phyloP scores from a whole-genome alignment of 768 basidiomycete species.

The Tremella yokohamensis region DNA sequence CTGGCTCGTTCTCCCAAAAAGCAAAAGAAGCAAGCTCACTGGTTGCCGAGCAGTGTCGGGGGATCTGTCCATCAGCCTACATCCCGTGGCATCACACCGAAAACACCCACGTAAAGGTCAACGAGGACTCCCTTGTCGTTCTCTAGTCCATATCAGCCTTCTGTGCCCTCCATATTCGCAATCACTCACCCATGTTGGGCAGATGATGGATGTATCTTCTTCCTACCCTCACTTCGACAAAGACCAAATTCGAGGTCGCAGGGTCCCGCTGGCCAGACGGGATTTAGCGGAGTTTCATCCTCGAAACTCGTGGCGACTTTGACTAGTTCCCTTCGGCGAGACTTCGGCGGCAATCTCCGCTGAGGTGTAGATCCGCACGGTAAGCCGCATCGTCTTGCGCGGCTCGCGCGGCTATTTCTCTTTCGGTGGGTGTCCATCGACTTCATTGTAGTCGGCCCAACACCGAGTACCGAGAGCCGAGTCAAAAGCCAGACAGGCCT shows the following conservation, averaged over 20 bases:
- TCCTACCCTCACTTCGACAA: not conserved
- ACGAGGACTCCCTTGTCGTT: conserved; percentile 83
- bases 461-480: too few species aligned
- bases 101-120: conserved; percentile 75
- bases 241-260: not conserved
- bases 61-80: conserved; percentile 54
- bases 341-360: too few species aligned
- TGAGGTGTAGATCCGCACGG: too few species aligned
- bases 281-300: too few species aligned
- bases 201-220: not conserved
- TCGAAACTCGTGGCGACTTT: too few species aligned
- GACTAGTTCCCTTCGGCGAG: too few species aligned
- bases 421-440: too few species aligned
- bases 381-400: too few species aligned
- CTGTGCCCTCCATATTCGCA: not conserved
- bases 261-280: too few species aligned
- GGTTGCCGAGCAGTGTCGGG: conserved; percentile 97
- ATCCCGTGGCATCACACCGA: not conserved
- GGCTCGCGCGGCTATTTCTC: too few species aligned
- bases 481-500: too few species aligned
- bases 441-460: too few species aligned
- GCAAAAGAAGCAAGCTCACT: conserved; percentile 59
- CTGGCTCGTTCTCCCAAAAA: not conserved
- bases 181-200: not conserved
- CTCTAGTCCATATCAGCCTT: conserved; percentile 25